Evolutionary conservation across 495 filamentous ascomycete species (phyloP), one percentile per base, ranked within the genome.

Genomic region (Aspergillus leporis): DNA sequence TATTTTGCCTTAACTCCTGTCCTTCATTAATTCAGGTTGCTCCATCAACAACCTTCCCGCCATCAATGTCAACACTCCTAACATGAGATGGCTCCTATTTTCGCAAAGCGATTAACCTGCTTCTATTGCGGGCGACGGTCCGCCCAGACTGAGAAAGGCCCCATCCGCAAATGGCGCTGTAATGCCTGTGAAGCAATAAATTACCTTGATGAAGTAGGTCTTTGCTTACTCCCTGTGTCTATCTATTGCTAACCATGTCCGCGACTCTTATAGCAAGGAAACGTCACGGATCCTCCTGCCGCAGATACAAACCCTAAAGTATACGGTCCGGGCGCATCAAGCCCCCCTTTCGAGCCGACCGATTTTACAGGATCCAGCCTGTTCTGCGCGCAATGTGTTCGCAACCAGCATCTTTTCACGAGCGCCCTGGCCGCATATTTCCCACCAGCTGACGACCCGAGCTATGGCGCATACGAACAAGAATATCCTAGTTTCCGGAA

Each of bases 281-380:
- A 93, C 53, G 91, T 96, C 47, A 90, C 88, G 48, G 92, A 97
- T 68, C 90, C 92, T 16, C 92, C 92, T n/a, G 80, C 83, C 30
- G 70, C 80, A 10, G 80, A 76, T 25, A 78, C 74, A 18, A 73
- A 74, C 30, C 57, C 75, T 5, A 56, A 59, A 19, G 58, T 56
- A 5, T 56, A 65, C 40, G 64, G 61, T 10, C 60, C 66, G 38
- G 69, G 59, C 62, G 68, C 65, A 56, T 67, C 66, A 28, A 74
- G 58, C 13, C 63, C 57, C 28, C 65, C 62, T 59, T 71, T 70
- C 69, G 74, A 70, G 58, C 66, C 66, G 30, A 59, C 67, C 47
- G 69, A 71, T 10, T 64, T 76, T 34, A 51, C 67, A n/a, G 70
- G 83, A 47, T 62, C 78, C 7, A 64, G 67, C n/a, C 67, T 87